Percentiles rank a stretch among this genome's conserved stretches.
phyloP scores from a whole-genome alignment of 2,329 filamentous ascomycete species.

The Emmonsiellopsis sp. region DNA sequence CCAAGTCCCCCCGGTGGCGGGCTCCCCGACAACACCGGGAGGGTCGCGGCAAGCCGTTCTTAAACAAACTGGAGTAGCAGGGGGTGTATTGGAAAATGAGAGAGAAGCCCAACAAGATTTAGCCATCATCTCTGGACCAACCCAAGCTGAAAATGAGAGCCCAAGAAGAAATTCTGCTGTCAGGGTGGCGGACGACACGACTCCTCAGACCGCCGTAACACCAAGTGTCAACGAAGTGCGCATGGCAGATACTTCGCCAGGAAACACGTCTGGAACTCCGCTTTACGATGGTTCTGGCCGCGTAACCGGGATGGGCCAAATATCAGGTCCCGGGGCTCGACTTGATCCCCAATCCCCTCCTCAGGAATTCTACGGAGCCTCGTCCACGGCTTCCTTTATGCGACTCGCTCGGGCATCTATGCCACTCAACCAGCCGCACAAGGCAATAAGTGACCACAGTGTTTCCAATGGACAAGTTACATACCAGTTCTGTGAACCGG shows the following conservation, averaged over 20 bases:
- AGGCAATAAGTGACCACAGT: constrained; percentile 9
- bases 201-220: too few relatives aligned
- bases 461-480: constrained; percentile 4
- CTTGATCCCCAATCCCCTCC: constrained; percentile 11
- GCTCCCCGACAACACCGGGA: background rate
- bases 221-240: too few relatives aligned
- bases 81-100: background rate
- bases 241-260: too few relatives aligned
- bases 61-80: background rate
- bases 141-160: background rate
- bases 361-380: constrained; percentile 31
- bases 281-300: constrained; percentile 8
- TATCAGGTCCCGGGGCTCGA: constrained; percentile 22
- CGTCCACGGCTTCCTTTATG: constrained; percentile 32
- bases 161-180: background rate
- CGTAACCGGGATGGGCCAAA: constrained; percentile 32
- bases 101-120: background rate
- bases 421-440: constrained; percentile 7
- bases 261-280: background rate
- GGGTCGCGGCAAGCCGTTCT: too few relatives aligned
- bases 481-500: constrained; percentile 9
- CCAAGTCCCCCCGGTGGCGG: background rate
- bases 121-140: background rate
- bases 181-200: background rate
- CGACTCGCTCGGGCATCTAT: constrained; percentile 27